Evolutionary conservation across 495 filamentous ascomycete species (phyloP).

Genomic region (Penicillium desertorum): DNA sequence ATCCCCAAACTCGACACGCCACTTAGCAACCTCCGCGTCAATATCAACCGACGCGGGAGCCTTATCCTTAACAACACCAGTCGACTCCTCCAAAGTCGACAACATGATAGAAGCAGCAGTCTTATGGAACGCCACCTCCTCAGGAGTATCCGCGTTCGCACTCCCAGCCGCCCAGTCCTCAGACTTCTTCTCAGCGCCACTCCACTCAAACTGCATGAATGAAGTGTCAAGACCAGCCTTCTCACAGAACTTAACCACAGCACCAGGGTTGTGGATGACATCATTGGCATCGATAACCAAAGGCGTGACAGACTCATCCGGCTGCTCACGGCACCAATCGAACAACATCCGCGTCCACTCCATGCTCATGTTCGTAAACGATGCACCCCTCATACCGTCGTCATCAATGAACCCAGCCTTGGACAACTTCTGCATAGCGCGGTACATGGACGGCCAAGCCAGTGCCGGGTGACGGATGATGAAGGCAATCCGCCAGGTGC

Average conservation of each 20-base stretch:
- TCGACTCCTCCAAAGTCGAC: constrained; percentile 33
- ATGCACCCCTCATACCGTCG: constrained; percentile 9
- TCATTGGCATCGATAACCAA: constrained; percentile 49
- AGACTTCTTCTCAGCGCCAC: constrained; percentile 11
- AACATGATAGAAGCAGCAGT: constrained; percentile 26
- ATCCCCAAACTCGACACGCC: constrained; percentile 22
- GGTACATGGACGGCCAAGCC: constrained; percentile 38
- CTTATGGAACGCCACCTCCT: background rate
- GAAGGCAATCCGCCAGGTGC: constrained; percentile 36
- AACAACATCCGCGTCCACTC: constrained; percentile 35
- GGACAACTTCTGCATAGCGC: constrained; percentile 27
- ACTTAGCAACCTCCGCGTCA: constrained; percentile 33
- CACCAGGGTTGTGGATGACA: constrained; percentile 34
- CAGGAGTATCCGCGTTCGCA: background rate
- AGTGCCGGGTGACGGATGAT: constrained; percentile 47
- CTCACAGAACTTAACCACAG: constrained; percentile 34
- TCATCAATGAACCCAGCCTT: constrained; percentile 17
- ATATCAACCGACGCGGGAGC: constrained; percentile 36
- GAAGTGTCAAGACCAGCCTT: constrained; percentile 35
- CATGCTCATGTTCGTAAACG: constrained; percentile 29
- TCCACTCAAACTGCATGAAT: constrained; percentile 41
- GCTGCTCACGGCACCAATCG: constrained; percentile 33
- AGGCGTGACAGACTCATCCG: constrained; percentile 22
- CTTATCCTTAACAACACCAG: constrained; percentile 38
- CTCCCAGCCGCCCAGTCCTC: constrained; percentile 7